Evolutionary conservation across 352 stramenopile genomes (phyloP).

Genomic region (Nothophytophthora sp.): DNA sequence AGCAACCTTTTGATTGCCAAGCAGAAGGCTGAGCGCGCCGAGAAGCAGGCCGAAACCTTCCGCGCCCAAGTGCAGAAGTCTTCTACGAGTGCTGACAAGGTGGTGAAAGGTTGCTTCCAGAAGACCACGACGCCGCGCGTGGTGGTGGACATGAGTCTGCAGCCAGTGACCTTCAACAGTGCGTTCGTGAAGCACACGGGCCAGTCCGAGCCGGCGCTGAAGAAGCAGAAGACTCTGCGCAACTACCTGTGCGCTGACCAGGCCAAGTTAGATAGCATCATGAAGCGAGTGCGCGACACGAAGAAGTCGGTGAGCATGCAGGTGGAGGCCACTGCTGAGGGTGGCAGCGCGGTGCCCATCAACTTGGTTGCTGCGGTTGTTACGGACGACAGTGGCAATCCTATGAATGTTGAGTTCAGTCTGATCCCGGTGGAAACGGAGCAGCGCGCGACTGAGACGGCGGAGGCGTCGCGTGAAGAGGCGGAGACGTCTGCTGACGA

Average conservation of each 20-base stretch:
- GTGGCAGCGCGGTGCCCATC: constrained; percentile 25
- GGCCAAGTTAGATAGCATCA: constrained; percentile 42
- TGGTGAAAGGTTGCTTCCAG: constrained; percentile 55
- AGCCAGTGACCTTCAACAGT: constrained; percentile 59
- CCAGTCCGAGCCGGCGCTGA: constrained; percentile 38
- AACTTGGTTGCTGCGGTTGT: constrained; percentile 55
- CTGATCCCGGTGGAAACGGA: constrained; percentile 41
- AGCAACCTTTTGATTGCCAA: constrained; percentile 59
- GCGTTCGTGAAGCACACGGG: constrained; percentile 59
- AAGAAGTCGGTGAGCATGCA: constrained; percentile 46
- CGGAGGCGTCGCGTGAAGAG: constrained; percentile 15
- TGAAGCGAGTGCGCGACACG: constrained; percentile 40
- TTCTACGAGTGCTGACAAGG: constrained; percentile 26
- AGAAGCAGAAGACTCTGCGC: constrained; percentile 62
- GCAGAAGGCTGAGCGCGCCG: constrained; percentile 57
- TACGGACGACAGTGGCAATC: constrained; percentile 50
- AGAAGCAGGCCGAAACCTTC: constrained; percentile 55
- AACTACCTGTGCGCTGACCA: constrained; percentile 52
- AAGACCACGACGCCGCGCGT: constrained; percentile 62
- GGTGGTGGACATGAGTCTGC: constrained; percentile 55
- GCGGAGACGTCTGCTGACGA: constrained; percentile 37
- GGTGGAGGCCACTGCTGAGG: constrained; percentile 27
- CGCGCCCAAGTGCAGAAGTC: constrained; percentile 37
- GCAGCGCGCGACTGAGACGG: neutral
- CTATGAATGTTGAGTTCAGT: constrained; percentile 65